Evolutionary conservation across 2,329 filamentous ascomycete species (phyloP), one percentile per base, ranked within the genome.

Genomic region (Cercospora sesami): DNA sequence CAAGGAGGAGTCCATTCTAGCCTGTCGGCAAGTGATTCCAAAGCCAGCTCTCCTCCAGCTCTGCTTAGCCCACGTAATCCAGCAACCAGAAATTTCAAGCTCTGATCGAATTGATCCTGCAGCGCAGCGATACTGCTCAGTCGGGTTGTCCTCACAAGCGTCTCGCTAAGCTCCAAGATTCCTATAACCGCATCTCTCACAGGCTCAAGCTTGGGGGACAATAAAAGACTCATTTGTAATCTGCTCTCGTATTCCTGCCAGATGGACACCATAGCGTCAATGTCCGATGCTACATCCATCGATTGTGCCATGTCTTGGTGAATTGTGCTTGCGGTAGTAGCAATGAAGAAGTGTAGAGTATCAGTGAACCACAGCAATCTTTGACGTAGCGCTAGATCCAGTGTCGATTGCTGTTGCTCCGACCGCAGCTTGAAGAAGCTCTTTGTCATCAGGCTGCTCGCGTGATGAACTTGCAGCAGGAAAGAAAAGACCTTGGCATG

Each of bases 1-100:
- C 63, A 68, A n/a, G 31, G n/a, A 18, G 60, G 30, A 39, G 48
- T 59, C 68, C 68, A 70, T 31, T 94, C 90, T 55, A 96, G 79
- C 82, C 90, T 91, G 78, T 96, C 92, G 0, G 91, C 92, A 68
- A 97, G 78, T 68, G 91, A 87, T 79, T 95, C 92, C 91, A 93
- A 94, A 76, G 89, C 86, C 75, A 75, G 84, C 80, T 92, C 88
- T 30, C 88, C 88, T 59, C 91, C 90, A 36, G 90, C 91, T 73
- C 93, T 86, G 60, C 92, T 89, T 9, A 95, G 87, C 9, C 90
- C 90, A 64, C 90, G 87, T 70, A 97, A 77, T 0, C 91, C 93
- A 60, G 89, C 88, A 2, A 85, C 85, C 14, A 95, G 84, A 77
- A 96, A 96, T 0, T 85, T 82, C 30, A 93, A 75, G 59, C 91